Percentiles rank a stretch among this genome's conserved stretches.
phyloP scores from a whole-genome alignment of 805 yeast genomes.

The Wickerhamiella sergipiensis region DNA sequence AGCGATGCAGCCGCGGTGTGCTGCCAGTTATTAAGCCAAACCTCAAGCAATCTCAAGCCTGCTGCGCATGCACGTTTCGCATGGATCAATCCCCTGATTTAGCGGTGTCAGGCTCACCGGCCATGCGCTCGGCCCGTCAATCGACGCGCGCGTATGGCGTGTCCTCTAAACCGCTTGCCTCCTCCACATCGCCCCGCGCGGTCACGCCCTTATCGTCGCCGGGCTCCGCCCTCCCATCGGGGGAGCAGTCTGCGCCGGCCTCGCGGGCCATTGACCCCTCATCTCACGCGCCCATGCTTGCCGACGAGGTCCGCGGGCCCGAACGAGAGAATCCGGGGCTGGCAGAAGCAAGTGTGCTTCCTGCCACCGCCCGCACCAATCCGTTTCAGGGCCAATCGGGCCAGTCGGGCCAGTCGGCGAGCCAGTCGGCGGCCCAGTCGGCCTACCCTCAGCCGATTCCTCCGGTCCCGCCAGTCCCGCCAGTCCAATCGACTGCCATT shows the following conservation, averaged over 20 bases:
- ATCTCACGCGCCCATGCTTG: not conserved
- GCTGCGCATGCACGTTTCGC: not conserved
- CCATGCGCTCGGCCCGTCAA: slow-evolving; percentile 6
- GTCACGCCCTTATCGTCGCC: not conserved
- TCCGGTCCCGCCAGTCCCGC: too few species aligned
- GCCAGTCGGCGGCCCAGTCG: too few species aligned
- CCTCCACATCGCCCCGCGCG: not conserved
- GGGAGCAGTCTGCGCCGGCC: not conserved
- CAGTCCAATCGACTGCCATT: too few species aligned
- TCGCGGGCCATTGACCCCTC: not conserved
- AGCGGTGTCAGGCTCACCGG: not conserved
- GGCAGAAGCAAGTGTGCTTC: not conserved
- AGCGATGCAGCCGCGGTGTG: not conserved
- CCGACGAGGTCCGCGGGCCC: not conserved
- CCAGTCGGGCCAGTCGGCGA: too few species aligned
- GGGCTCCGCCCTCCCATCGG: not conserved
- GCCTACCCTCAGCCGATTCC: too few species aligned
- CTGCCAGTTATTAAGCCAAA: not conserved
- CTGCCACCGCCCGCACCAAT: not conserved
- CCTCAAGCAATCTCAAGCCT: not conserved
- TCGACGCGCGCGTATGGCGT: slow-evolving; percentile 14
- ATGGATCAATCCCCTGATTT: not conserved
- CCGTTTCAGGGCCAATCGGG: not conserved
- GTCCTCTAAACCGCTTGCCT: not conserved
- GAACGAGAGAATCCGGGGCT: not conserved